phyloP scores from a whole-genome alignment of 768 basidiomycete species.

The Trametes maxima region DNA sequence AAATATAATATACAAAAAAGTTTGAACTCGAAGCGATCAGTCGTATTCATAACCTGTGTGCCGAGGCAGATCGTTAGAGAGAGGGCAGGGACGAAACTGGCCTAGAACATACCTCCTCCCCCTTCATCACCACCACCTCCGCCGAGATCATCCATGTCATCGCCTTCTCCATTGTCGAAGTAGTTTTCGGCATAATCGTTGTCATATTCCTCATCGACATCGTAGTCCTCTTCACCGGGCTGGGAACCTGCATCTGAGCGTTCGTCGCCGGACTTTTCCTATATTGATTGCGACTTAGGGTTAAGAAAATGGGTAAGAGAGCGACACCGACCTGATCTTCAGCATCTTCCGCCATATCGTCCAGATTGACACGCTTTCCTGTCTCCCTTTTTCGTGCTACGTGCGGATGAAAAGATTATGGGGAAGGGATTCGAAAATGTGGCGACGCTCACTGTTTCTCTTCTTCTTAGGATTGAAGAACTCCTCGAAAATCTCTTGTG shows the following conservation, averaged over 20 bases:
- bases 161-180: slow-evolving; percentile 87
- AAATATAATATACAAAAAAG: neutral
- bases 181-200: slow-evolving; percentile 91
- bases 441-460: slow-evolving; percentile 27
- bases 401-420: neutral
- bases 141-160: slow-evolving; percentile 77
- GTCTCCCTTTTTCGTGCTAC: slow-evolving; percentile 32
- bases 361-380: slow-evolving; percentile 58
- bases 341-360: slow-evolving; percentile 66
- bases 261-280: slow-evolving; percentile 77
- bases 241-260: slow-evolving; percentile 69
- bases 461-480: slow-evolving; percentile 79
- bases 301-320: neutral
- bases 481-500: slow-evolving; percentile 69
- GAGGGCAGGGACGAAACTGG: neutral
- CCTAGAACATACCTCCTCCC: slow-evolving; percentile 49
- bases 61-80: neutral
- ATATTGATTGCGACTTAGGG: slow-evolving; percentile 1
- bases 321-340: slow-evolving; percentile 52
- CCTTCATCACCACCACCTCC: slow-evolving; percentile 68
- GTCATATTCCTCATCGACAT: slow-evolving; percentile 89
- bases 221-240: slow-evolving; percentile 71
- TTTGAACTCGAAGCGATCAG: neutral
- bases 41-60: slow-evolving; percentile 32
- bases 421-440: no score